phyloP scores from a whole-genome alignment of 108 stramenopile species.

The Fragilaria crotonensis region DNA sequence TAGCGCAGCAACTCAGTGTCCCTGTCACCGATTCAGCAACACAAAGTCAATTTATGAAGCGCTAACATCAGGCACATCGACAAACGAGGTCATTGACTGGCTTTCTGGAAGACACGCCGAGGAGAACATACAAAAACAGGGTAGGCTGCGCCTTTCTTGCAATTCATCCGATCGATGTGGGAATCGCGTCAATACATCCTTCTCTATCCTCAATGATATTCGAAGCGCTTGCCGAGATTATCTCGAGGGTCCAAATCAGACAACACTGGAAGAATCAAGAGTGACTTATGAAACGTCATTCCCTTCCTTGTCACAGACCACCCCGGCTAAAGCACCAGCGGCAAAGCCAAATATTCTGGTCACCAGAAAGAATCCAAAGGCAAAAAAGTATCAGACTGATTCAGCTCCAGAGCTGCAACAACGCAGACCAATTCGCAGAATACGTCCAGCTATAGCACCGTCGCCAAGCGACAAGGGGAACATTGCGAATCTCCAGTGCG shows the following conservation, averaged over 20 bases:
- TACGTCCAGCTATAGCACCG: too few species aligned
- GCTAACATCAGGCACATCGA: conserved; percentile 18
- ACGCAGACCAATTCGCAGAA: too few species aligned
- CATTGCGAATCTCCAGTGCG: too few species aligned
- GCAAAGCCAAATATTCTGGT: too few species aligned
- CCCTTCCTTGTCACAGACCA: not conserved
- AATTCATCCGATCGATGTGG: not conserved
- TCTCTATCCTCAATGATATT: conserved; percentile 63
- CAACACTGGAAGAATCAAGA: not conserved
- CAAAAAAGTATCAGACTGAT: not conserved
- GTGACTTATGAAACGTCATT: not conserved
- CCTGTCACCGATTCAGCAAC: not conserved
- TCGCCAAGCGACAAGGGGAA: too few species aligned
- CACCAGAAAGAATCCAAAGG: too few species aligned
- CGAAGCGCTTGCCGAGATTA: conserved; percentile 65
- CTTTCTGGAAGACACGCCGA: conserved; percentile 7
- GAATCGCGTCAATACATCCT: conserved; percentile 23
- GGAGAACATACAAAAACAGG: not conserved
- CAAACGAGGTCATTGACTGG: conserved; percentile 19
- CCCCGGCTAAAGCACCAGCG: not conserved
- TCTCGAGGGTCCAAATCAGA: conserved; percentile 19
- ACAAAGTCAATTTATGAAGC: conserved; percentile 1
- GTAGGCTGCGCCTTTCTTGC: not conserved
- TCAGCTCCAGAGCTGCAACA: conserved; percentile 9
- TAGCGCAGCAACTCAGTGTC: not conserved